phyloP scores from a whole-genome alignment of 768 basidiomycete species.

The Tulasnella sp. region DNA sequence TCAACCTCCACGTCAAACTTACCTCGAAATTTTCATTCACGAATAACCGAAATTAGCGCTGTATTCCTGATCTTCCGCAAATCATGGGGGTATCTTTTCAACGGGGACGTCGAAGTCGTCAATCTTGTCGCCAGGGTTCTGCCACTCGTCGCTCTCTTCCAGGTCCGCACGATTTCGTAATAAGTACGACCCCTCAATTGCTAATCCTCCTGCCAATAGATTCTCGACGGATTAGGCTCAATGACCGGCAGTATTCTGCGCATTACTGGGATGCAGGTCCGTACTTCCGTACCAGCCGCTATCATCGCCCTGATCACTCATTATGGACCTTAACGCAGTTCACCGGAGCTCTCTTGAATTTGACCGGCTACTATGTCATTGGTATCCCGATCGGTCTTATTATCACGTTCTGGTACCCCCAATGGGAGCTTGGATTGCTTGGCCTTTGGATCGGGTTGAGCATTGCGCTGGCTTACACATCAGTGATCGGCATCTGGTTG shows the following conservation, averaged over 20 bases:
- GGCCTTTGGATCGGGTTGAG: slow-evolving; percentile 85
- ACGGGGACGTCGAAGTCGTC: slow-evolving; percentile 48
- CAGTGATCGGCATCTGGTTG: slow-evolving; percentile 41
- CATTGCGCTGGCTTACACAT: slow-evolving; percentile 46
- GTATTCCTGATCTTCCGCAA: slow-evolving; percentile 51
- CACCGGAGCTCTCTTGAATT: slow-evolving; percentile 66
- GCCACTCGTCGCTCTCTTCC: slow-evolving; percentile 48
- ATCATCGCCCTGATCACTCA: not conserved
- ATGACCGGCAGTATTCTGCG: slow-evolving; percentile 70
- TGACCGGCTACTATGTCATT: slow-evolving; percentile 71
- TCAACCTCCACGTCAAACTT: not conserved
- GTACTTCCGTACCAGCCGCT: slow-evolving; percentile 8
- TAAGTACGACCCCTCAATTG: not conserved
- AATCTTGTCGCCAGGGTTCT: slow-evolving; percentile 53
- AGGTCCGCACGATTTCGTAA: slow-evolving; percentile 21
- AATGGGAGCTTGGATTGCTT: slow-evolving; percentile 37
- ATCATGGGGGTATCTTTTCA: slow-evolving; percentile 66
- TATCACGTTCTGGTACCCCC: slow-evolving; percentile 46
- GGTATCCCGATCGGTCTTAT: slow-evolving; percentile 75
- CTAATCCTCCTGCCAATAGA: slow-evolving; percentile 32
- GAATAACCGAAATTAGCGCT: slow-evolving; percentile 27
- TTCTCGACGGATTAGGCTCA: slow-evolving; percentile 66
- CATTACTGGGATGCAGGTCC: slow-evolving; percentile 64
- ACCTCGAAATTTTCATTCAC: too few relatives aligned
- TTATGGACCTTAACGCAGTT: slow-evolving; percentile 29